A percentile compares a stretch with the other conserved stretches of the same genome.
Evolutionary conservation across 169 alveolate genomes (phyloP).

Genomic region (Eimeria maxima): DNA sequence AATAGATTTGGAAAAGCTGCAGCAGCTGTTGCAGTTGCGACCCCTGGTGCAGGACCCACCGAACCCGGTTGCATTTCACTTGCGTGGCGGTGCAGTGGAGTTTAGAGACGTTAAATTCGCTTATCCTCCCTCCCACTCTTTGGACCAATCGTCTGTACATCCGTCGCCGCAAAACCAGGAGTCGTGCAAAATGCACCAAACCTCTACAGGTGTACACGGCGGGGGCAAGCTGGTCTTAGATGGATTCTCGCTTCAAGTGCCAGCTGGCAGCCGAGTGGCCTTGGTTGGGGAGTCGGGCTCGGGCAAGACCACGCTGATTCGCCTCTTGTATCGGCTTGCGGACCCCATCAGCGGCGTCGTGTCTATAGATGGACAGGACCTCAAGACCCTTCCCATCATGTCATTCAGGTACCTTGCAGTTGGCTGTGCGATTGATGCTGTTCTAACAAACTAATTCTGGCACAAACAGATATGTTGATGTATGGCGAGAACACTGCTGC

Average conservation of each 20-base stretch:
- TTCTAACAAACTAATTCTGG: neutral
- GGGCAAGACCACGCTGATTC: constrained; percentile 93
- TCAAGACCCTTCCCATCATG: constrained; percentile 29
- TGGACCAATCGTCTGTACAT: constrained; percentile 1
- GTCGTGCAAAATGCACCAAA: neutral
- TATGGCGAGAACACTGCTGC: neutral
- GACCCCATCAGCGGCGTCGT: constrained; percentile 79
- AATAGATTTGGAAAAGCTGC: constrained; percentile 83
- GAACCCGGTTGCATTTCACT: constrained; percentile 43
- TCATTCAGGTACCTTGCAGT: constrained; percentile 60
- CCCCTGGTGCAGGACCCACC: constrained; percentile 75
- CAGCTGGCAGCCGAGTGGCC: constrained; percentile 82
- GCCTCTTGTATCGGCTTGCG: constrained; percentile 88
- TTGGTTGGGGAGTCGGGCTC: constrained; percentile 88
- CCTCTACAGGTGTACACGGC: neutral
- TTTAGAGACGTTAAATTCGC: constrained; percentile 67
- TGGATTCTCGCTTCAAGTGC: constrained; percentile 62
- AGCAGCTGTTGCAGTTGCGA: constrained; percentile 27
- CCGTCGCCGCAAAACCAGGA: neutral
- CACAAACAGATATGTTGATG: neutral
- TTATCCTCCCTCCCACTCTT: constrained; percentile 45
- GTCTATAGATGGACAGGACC: constrained; percentile 77
- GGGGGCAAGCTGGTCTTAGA: constrained; percentile 43
- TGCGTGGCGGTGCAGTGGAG: constrained; percentile 53
- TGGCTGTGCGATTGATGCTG: neutral